Conservation (phyloP, 2,329 filamentous ascomycete genomes). For the Lecanicillium sp. region DNA sequence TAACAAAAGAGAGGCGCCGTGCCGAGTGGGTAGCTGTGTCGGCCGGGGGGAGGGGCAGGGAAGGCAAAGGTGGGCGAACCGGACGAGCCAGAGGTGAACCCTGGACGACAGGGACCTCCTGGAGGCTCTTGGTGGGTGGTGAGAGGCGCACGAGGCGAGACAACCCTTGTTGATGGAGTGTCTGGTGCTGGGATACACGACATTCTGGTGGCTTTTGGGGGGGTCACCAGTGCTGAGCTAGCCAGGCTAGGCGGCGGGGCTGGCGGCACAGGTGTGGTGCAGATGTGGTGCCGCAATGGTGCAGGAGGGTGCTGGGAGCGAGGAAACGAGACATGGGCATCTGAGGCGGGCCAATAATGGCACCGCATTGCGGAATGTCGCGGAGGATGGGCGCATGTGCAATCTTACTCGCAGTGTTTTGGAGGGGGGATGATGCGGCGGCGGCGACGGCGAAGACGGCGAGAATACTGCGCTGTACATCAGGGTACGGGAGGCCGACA, state of each 20-base stretch:
- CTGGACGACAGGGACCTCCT: no score
- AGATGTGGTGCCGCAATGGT: neutral
- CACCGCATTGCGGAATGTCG: slow-evolving; percentile 5
- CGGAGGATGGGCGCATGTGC: slow-evolving; percentile 8
- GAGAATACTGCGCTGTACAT: neutral
- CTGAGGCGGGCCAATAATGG: slow-evolving; percentile 8
- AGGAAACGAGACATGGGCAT: slow-evolving; percentile 2
- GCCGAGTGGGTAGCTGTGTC: no score
- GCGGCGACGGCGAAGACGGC: neutral
- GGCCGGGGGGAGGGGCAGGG: no score
- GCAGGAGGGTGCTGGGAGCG: slow-evolving; percentile 1
- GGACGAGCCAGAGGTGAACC: no score
- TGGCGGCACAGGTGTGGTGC: neutral
- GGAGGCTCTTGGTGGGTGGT: no score
- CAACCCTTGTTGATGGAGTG: no score
- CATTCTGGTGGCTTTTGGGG: no score
- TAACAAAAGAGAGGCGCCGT: no score
- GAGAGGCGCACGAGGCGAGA: no score
- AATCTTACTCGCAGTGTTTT: neutral
- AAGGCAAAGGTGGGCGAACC: no score
- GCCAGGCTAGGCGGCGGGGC: neutral
- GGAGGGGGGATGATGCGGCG: neutral
- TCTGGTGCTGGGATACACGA: no score
- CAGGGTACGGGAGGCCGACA: no score
- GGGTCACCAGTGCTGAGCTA: neutral